These are phyloP conservation scores for Tricholoma matsutake DNA, from an alignment of 768 basidiomycete species.

Conservation along the genomic window DNA sequence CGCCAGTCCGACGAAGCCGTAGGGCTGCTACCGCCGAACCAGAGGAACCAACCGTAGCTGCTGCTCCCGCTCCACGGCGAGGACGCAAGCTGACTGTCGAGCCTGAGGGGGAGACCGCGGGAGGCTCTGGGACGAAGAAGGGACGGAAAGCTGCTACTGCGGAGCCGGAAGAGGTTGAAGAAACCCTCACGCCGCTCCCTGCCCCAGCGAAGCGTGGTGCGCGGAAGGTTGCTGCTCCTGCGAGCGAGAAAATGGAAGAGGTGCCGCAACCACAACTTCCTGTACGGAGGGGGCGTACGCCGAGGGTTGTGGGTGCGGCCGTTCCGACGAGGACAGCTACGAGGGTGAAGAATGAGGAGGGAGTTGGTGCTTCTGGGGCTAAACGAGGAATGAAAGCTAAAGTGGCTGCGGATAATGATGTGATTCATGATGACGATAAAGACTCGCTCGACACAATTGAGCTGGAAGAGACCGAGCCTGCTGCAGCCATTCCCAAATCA, in stretches of 20 bases:
- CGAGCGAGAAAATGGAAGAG: neutral
- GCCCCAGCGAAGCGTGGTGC: constrained; percentile 4
- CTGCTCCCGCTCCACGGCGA: constrained; percentile 8
- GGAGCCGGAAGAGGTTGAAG: constrained; percentile 3
- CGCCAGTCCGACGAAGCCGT: constrained; percentile 11
- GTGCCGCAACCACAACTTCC: constrained; percentile 1
- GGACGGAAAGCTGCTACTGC: constrained; percentile 18
- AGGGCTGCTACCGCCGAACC: constrained; percentile 21
- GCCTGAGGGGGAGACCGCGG: constrained; percentile 11
- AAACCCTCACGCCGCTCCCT: neutral
- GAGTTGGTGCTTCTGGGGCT: constrained; percentile 8
- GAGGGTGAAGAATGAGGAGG: constrained; percentile 5
- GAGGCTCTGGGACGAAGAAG: constrained; percentile 5
- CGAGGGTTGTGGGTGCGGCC: constrained; percentile 1
- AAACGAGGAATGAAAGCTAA: constrained; percentile 16
- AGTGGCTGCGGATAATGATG: constrained; percentile 10
- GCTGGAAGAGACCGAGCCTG: constrained; percentile 11
- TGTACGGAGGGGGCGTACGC: constrained; percentile 9
- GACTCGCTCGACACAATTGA: constrained; percentile 18
- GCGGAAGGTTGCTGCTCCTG: constrained; percentile 6
- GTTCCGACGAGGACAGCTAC: constrained; percentile 1
- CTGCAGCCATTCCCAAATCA: constrained; percentile 12
- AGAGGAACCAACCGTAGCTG: constrained; percentile 15
- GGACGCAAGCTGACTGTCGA: constrained; percentile 18
- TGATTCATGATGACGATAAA: constrained; percentile 7